These are phyloP conservation scores for Ustilago lituana DNA, from an alignment of 1,284 basidiomycete species.

Conservation along the genomic window DNA sequence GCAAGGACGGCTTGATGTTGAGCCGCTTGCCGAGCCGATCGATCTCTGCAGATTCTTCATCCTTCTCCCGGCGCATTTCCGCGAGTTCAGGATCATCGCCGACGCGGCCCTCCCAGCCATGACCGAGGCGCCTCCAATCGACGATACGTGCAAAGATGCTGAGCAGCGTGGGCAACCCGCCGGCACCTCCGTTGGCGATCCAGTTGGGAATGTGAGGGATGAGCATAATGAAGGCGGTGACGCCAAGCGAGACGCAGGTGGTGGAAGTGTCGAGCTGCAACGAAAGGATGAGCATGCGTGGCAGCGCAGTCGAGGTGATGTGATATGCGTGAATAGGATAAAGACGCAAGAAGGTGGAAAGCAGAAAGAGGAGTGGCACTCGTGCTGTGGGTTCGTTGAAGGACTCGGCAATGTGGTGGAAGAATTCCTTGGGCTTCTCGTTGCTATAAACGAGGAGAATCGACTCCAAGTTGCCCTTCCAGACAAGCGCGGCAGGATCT, in stretches of 20 bases:
- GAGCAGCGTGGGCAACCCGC: constrained; percentile 57
- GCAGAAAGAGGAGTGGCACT: constrained; percentile 57
- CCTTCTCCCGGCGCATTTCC: constrained; percentile 41
- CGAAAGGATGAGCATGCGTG: constrained; percentile 48
- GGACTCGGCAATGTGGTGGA: constrained; percentile 58
- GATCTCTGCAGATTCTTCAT: constrained; percentile 53
- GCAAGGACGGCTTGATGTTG: constrained; percentile 40
- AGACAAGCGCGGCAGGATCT: constrained; percentile 41
- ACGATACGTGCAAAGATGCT: constrained; percentile 61
- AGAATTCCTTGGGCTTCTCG: constrained; percentile 59
- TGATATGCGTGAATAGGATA: constrained; percentile 61
- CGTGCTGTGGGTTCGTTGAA: constrained; percentile 47
- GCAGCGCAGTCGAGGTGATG: constrained; percentile 60
- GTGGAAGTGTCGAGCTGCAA: constrained; percentile 59
- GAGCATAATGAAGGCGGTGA: constrained; percentile 61
- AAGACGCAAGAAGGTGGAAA: constrained; percentile 60
- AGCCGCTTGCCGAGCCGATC: constrained; percentile 57
- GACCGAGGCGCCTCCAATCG: constrained; percentile 54
- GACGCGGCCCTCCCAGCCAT: constrained; percentile 52
- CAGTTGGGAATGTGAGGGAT: constrained; percentile 64
- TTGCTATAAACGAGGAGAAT: constrained; percentile 56
- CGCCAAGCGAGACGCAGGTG: constrained; percentile 54
- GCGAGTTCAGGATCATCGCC: constrained; percentile 40
- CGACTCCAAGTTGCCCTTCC: constrained; percentile 58
- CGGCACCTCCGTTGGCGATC: constrained; percentile 59